A percentile compares a stretch with the other conserved stretches of the same genome.
Conservation (phyloP, 345 rosid genomes). For the Linum usitatissimum region DNA sequence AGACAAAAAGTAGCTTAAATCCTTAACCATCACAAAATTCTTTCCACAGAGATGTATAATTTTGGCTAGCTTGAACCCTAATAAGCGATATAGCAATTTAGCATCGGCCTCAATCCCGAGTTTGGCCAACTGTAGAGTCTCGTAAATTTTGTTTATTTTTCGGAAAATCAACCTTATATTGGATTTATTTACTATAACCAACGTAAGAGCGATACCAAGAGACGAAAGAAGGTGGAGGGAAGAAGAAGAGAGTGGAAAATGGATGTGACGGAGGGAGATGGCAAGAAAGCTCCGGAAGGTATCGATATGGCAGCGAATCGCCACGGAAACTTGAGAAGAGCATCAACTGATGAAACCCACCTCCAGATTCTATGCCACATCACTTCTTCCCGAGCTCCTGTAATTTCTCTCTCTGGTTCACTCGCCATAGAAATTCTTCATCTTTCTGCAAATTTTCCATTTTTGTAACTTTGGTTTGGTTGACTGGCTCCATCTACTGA, state of each 20-base stretch:
- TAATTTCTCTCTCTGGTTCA: constrained; percentile 2
- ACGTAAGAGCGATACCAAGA: background rate
- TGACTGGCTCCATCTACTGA: background rate
- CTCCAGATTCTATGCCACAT: constrained; percentile 31
- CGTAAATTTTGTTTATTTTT: no score
- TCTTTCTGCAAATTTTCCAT: background rate
- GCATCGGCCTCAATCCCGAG: no score
- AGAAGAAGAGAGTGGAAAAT: constrained; percentile 9
- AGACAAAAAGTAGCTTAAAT: no score
- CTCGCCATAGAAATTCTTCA: background rate
- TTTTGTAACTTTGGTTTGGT: background rate
- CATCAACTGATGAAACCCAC: constrained; percentile 35
- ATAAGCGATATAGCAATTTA: no score
- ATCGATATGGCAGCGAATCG: constrained; percentile 25
- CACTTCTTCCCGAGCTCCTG: constrained; percentile 42
- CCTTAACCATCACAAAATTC: no score
- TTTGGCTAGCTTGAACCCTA: no score
- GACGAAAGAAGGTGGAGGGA: background rate
- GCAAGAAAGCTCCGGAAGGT: constrained; percentile 25
- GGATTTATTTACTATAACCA: no score
- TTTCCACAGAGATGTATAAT: no score
- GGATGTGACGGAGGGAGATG: constrained; percentile 5
- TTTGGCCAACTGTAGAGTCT: no score
- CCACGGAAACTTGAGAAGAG: constrained; percentile 42
- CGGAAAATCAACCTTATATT: no score